Base-by-base conservation (phyloP, 257 asterid genomes). In the Leptodermis oblonga region DNA sequence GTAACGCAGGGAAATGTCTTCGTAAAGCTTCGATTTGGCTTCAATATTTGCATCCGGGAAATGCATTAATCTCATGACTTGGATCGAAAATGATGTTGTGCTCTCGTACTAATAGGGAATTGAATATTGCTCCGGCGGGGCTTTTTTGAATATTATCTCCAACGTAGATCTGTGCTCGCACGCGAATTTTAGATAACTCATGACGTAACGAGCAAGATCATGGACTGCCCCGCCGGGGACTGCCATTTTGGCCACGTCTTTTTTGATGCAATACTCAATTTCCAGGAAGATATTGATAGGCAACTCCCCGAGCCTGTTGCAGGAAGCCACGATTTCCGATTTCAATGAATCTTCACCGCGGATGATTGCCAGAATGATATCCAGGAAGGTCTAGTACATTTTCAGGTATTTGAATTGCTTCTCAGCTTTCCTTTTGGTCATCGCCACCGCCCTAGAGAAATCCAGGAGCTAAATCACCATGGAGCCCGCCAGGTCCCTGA, bases 141-240 rank as follows among this genome's bases (percentile, higher is more conserved):
- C 88, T 20, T 76, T 72, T 2, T 76, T 74, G 67, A 86, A 90
- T 1, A 92, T 78, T 4, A 75, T 78, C 69, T 88, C 90, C 0
- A 92, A 73, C 0, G 93, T 61, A 65, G 80, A 81, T 52, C 76
- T 90, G 82, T 88, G 88, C 73, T 90, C 96, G 49, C 95, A 80
- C 0, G 95, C 87, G 59, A 83, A 86, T 53, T 88, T 84, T 0
- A 92, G 78, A 61, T 90, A 92, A 71, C 90, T 88, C 85, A 92
- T 87, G 43, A 90, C 93, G 78, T 90, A 90, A 4, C 97, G 95
- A 3, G 96, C 86, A 5, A 92, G 82, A 0, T 97, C 97, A 74
- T 92, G 98, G 49, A 92, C 92, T 1, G 97, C 98, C 34, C 97
- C 98, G 1, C 98, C 98, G 0, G 96, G 97, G 6, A 90, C 95